Base-by-base conservation (phyloP, 164 flowering plant species). In the Tetrastigma voinierianum region DNA sequence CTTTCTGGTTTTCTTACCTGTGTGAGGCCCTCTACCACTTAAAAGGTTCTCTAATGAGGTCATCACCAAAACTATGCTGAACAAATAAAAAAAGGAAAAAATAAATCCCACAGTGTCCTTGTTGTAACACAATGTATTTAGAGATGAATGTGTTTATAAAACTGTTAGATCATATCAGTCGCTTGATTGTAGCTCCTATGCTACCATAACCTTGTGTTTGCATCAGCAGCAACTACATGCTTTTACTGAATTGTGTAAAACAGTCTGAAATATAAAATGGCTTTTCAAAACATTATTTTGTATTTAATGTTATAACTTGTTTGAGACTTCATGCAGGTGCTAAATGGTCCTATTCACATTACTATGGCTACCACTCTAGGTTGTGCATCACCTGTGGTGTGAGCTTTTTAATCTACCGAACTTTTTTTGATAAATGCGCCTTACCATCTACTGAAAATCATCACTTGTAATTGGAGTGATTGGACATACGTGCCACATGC, bases 271-370 rank as follows among this genome's bases (percentile, higher is more conserved):
- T n/a, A 20, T 9, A 43, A 25, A n/a, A 10, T 43, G 40, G 19
- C n/a, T 3, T 59, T 46, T 13, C 8, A n/a, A 1, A 2, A 3
- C 21, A 1, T 59, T 45, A 5, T 25, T 13, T n/a, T 12, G 53
- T 21, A 21, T 20, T 7, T 46, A 44, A 18, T 25, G 25, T 61
- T 61, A 23, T 52, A 51, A 54, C 45, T 43, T 6, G 25, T 55
- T 57, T 47, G 19, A 20, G n/a, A 45, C 11, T 48, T 65, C 67
- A 13, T 73, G 72, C 77, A 77, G 80, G 80, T 73, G 77, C n/a
- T 77, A 21, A 77, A 77, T 70, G 80, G 80, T 51, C 80, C 80
- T 23, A 60, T 77, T 24, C 80, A 77, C 58, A 20, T 77, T 46
- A 68, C 71, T 52, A 66, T 73, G 67, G 64, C 74, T 32, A 74